Conservation (phyloP, 1,284 basidiomycete species). For the Sanghuangporus baumii region DNA sequence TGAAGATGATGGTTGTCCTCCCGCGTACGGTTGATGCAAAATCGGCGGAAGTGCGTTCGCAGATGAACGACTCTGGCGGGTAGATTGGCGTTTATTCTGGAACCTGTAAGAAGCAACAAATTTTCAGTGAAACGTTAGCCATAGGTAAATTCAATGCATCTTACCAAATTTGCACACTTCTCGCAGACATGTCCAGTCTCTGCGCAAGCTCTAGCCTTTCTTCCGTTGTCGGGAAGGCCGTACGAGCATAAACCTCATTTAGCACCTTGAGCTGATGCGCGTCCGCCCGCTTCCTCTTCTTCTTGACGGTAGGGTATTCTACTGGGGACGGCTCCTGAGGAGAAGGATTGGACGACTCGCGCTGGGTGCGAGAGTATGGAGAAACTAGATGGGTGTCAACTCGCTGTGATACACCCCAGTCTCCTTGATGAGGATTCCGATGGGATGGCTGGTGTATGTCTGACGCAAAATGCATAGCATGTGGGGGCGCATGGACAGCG, state of each 20-base stretch:
- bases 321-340: slow-evolving; percentile 32
- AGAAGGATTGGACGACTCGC: slow-evolving; percentile 12
- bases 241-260: slow-evolving; percentile 73
- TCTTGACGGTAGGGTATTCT: slow-evolving; percentile 68
- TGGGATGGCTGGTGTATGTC: slow-evolving; percentile 14
- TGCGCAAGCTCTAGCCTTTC: slow-evolving; percentile 73
- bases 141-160: slow-evolving; percentile 18
- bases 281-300: slow-evolving; percentile 80
- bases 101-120: slow-evolving; percentile 46
- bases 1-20: slow-evolving; percentile 25
- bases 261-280: slow-evolving; percentile 71
- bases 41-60: slow-evolving; percentile 36
- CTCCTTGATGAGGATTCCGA: slow-evolving; percentile 5
- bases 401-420: slow-evolving; percentile 11
- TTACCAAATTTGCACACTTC: slow-evolving; percentile 83
- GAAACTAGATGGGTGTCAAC: slow-evolving; percentile 16
- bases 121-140: slow-evolving; percentile 2
- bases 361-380: slow-evolving; percentile 16
- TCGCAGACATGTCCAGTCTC: slow-evolving; percentile 71
- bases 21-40: slow-evolving; percentile 48
- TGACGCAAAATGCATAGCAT: slow-evolving; percentile 7
- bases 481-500: slow-evolving; percentile 1
- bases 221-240: slow-evolving; percentile 80
- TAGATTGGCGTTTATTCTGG: slow-evolving; percentile 78
- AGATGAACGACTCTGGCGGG: slow-evolving; percentile 67